Evolutionary conservation across 2,329 filamentous ascomycete genomes (phyloP), one percentile per base, ranked within the genome.

Genomic region (Talaromyces amestolkiae): DNA sequence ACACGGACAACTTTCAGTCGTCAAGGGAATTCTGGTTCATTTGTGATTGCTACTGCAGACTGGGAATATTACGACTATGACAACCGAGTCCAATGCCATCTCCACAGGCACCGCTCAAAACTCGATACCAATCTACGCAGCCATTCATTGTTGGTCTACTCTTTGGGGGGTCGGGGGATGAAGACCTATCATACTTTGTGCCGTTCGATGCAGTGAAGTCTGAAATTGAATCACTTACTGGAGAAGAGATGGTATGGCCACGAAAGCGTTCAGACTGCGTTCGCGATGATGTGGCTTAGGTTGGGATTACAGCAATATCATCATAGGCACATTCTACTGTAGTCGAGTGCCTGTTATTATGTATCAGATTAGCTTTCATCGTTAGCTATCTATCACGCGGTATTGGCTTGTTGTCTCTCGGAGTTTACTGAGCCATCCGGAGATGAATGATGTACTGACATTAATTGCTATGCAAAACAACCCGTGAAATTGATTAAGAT

Each of bases 171-270:
- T 22, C 53, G 13, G 31, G 17, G 24, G 4, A 27, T 4, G 24
- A 58, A 58, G 15, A 19, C 9, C 37, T 60, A 19, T 39, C 35
- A 13, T 60, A 24, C 15, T 60, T 60, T 11, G 47, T 47, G 5
- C 59, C 59, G 27, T 61, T 61, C 24, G 59, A 61, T 35, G 59
- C 59, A 47, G 59, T 61, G 10, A 61, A 61, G 59, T 43, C 45
- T 3, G 45, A 61, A 24, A 61, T 61, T 39, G 43, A 61, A 24
- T 22, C 43, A 5, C 43, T 53, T 3, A 61, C 59, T 15, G 59
- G 59, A 51, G 59, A 61, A 24, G 11, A 61, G 22, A 22, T 61
- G 45, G 33, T 61, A 9, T 61, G 59, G 59, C 59, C 59, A 4
- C 13, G 19, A 22, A 61, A 53, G 43, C 59, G 43, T 7, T 15